Evolutionary conservation across 2,329 filamentous ascomycete genomes (phyloP).

Genomic region (Pseudonectria foliicola): DNA sequence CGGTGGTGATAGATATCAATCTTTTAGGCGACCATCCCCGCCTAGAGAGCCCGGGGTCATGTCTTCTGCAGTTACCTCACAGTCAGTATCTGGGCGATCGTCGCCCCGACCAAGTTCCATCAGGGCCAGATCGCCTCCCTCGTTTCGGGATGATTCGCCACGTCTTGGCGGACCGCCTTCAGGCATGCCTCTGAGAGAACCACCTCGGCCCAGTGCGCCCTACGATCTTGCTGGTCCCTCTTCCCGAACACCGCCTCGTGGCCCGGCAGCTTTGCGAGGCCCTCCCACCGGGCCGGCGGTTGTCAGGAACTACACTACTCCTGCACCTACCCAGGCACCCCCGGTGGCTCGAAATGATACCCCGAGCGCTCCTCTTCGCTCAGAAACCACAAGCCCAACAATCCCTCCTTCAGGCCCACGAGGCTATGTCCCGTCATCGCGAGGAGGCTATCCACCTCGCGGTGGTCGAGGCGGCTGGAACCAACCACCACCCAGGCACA

Average conservation of each 20-base stretch:
- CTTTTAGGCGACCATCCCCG: conserved; percentile 41
- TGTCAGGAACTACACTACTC: conserved; percentile 32
- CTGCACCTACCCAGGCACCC: conserved; percentile 28
- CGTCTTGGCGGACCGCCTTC: conserved; percentile 18
- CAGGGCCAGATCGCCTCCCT: conserved; percentile 40
- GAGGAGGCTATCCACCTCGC: conserved; percentile 39
- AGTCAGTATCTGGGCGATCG: conserved; percentile 43
- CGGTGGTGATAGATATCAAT: conserved; percentile 35
- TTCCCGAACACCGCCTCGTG: conserved; percentile 44
- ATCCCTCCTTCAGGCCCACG: conserved; percentile 48
- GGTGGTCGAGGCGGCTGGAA: conserved; percentile 41
- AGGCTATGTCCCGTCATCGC: conserved; percentile 41
- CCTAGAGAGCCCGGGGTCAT: conserved; percentile 39
- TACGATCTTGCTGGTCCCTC: conserved; percentile 22
- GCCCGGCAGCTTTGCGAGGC: conserved; percentile 45
- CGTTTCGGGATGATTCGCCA: conserved; percentile 35
- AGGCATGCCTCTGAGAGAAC: conserved; percentile 20
- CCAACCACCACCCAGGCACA: conserved; percentile 26
- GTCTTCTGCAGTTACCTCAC: conserved; percentile 44
- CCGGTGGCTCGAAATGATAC: conserved; percentile 29
- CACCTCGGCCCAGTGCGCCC: conserved; percentile 16
- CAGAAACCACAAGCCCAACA: conserved; percentile 38
- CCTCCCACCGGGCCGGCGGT: conserved; percentile 39
- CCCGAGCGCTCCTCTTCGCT: conserved; percentile 25
- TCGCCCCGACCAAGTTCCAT: conserved; percentile 44